These are phyloP conservation scores for Komagataella kurtzmanii DNA, from an alignment of 805 yeast species.

Conservation along the genomic window DNA sequence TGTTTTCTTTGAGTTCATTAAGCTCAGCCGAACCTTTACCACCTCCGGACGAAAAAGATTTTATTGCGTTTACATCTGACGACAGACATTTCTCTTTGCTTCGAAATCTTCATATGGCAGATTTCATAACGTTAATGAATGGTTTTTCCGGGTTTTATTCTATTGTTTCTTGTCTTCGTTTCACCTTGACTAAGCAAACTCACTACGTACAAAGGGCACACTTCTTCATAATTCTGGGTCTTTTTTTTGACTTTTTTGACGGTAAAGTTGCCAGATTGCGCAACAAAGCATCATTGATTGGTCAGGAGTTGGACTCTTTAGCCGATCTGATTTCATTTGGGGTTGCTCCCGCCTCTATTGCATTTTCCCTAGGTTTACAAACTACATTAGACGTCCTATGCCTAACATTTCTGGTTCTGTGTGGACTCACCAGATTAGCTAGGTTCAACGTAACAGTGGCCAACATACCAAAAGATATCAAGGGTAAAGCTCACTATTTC, in stretches of 20 bases:
- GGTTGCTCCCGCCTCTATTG: constrained; percentile 89
- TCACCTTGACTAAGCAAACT: constrained; percentile 52
- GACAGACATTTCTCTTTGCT: constrained; percentile 77
- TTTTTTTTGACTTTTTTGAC: constrained; percentile 92
- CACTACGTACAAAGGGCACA: constrained; percentile 81
- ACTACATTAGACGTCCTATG: constrained; percentile 68
- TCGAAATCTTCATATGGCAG: constrained; percentile 87
- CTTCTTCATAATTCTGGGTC: constrained; percentile 75
- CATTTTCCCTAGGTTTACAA: constrained; percentile 82
- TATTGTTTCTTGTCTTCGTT: constrained; percentile 74
- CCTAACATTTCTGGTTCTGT: constrained; percentile 74
- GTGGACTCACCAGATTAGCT: constrained; percentile 90
- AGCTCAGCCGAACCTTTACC: constrained; percentile 39
- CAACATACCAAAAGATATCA: constrained; percentile 77
- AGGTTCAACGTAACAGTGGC: constrained; percentile 92
- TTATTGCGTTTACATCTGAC: constrained; percentile 70
- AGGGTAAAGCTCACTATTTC: constrained; percentile 82
- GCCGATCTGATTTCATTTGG: constrained; percentile 94
- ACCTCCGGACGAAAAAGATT: constrained; percentile 66
- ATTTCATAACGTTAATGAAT: constrained; percentile 85
- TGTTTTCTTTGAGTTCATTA: constrained; percentile 34
- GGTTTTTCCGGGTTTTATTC: constrained; percentile 92
- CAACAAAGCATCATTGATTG: constrained; percentile 85
- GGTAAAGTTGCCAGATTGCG: constrained; percentile 95
- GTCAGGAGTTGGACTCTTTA: constrained; percentile 92